Evolutionary conservation across 2,329 filamentous ascomycete species (phyloP), one percentile per base, ranked within the genome.

Genomic region (Dryadomyces quercivorus): DNA sequence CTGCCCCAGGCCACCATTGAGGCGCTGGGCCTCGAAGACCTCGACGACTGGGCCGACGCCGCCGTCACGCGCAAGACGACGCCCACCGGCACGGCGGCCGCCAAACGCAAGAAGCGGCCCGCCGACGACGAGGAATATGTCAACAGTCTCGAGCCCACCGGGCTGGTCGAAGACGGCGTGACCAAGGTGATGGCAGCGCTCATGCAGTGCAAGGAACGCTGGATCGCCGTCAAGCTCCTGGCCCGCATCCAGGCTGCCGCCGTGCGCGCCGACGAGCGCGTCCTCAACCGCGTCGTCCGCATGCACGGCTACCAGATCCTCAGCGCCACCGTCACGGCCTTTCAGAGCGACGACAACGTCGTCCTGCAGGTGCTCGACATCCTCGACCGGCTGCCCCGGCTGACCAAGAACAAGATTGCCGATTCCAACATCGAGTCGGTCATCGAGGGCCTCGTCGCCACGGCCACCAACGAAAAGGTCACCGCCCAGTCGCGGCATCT

Each of bases 121-220:
- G 86, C 82, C 56, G 92, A 95, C 59, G 92, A 96, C 62, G 90
- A 95, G 65, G 92, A 96, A 64, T 97, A 97, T 65, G 85, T 96
- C 68, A 93, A 90, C 69, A 91, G 88, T 67, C 78, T 94, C 57
- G 81, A 92, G 67, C 84, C 87, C 52, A 87, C 84, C 64, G 82
- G 80, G 50, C 78, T 96, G 57, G 84, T 89, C 60, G 88, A 93
- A 63, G 81, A 85, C 56, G 88, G 86, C 59, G 89, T 94, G 58
- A 88, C 86, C 63, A 95, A 94, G 70, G 89, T 96, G 68, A 95
- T 96, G 89, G 91, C 92, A 22, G 86, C 90, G 0, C 81, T 98
- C 56, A 91, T 95, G 82, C 92, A 96, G 68, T 95, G 89, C 76
- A 95, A 95, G 70, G 93, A 98, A 75, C 96, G 96, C 70, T 98